Evolutionary conservation across 148 eudicot genomes (phyloP), one percentile per base, ranked within the genome.

Genomic region (Vaccinium macrocarpon): DNA sequence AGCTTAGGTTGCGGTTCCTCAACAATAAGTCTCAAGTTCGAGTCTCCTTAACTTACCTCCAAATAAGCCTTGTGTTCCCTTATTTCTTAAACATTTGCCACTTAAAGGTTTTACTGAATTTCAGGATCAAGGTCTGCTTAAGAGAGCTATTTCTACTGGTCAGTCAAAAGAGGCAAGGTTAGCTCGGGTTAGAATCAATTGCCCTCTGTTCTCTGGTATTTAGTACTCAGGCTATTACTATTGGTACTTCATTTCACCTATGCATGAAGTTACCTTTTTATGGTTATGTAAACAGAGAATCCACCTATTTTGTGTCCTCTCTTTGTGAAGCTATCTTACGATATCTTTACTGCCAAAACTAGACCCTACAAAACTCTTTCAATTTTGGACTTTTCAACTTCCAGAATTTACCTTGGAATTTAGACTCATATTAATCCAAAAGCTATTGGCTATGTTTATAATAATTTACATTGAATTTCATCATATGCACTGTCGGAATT

Each of bases 121-220:
- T 80, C 92, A 97, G 99, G 98, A 98, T 84, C 98, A 97, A 88
- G 98, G 99, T 84, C 87, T 97, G 78, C 98, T 97, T 82, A 91
- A 92, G 87, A 91, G 90, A 89, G 90, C 99, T 79, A 89, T 78
- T 75, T 86, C 95, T 66, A 88, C 94, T 72, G 99, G 99, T 87
- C 93, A 92, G 86, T 92, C 99, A 59, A 97, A 97, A 89, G 99
- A 97, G 89, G 98, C 99, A 84, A 94, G 99, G 89, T 86, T 97
- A 90, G 98, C 99, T 83, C 93, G 99, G 93, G 99, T 97, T 91
- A 91, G 92, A 70, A 73, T 83, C 64, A 11, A 82, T 52, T 8
- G n/a, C 70, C n/a, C 62, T 61, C 12, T 62, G 80, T 75, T 49
- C 53, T 6, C 8, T 23, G 11, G 77, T 46, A 62, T 68, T 61